phyloP scores from a whole-genome alignment of 345 rosid genomes.

The Acer yangbiense region DNA sequence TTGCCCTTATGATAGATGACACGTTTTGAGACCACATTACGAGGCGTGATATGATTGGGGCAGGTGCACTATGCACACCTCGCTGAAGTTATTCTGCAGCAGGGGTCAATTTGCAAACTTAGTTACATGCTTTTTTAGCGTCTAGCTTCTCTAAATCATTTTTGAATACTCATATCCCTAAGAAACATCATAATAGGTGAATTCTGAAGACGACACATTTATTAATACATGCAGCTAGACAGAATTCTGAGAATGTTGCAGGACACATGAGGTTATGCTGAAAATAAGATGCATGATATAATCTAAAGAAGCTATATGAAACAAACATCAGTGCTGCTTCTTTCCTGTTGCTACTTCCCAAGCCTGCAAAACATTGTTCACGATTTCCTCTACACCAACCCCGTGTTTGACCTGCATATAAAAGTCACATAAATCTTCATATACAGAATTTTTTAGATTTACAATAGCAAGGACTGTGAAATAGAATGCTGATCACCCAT shows the following conservation, averaged over 20 bases:
- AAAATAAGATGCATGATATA: constrained; percentile 1
- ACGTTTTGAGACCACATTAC: too few relatives aligned
- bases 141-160: too few relatives aligned
- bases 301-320: not conserved
- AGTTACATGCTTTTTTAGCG: too few relatives aligned
- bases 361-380: constrained; percentile 65
- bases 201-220: too few relatives aligned
- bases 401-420: constrained; percentile 76
- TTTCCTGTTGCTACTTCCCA: constrained; percentile 86
- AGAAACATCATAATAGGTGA: not conserved
- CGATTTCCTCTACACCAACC: constrained; percentile 74
- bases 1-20: too few relatives aligned
- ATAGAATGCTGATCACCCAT: not conserved
- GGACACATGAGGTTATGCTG: not conserved
- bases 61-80: too few relatives aligned
- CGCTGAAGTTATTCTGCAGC: too few relatives aligned
- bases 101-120: too few relatives aligned
- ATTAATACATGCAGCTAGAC: not conserved
- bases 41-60: too few relatives aligned
- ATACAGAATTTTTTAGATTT: not conserved
- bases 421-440: not conserved
- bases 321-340: constrained; percentile 38
- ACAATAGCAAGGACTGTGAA: not conserved
- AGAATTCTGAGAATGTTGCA: not conserved
- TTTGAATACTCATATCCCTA: not conserved